These are phyloP conservation scores for Polyporus arcularius DNA, from an alignment of 768 basidiomycete species.

Conservation along the genomic window DNA sequence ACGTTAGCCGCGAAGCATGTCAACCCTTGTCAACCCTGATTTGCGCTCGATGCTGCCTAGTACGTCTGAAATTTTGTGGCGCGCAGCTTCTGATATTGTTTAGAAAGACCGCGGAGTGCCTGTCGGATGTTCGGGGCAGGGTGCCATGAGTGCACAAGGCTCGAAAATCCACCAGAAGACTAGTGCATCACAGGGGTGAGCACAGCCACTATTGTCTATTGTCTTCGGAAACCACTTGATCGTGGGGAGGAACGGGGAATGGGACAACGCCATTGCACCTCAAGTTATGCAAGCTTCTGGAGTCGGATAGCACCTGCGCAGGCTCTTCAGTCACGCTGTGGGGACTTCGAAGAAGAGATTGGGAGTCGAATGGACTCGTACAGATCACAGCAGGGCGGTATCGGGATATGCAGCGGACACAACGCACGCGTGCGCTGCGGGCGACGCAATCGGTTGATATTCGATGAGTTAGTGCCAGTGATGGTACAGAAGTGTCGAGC, in stretches of 20 bases:
- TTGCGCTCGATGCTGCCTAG: background rate
- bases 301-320: too few relatives aligned
- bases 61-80: too few relatives aligned
- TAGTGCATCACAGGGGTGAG: background rate
- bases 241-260: background rate
- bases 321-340: too few relatives aligned
- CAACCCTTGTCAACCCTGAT: background rate
- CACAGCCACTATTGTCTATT: slow-evolving; percentile 3
- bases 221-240: background rate
- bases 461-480: too few relatives aligned
- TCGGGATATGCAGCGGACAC: too few relatives aligned
- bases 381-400: too few relatives aligned
- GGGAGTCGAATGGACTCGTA: too few relatives aligned
- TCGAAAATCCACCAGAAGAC: background rate
- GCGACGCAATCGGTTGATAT: too few relatives aligned
- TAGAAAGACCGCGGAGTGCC: background rate
- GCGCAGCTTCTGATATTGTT: background rate
- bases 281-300: too few relatives aligned
- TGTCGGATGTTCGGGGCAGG: background rate
- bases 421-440: too few relatives aligned
- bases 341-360: too few relatives aligned
- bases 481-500: too few relatives aligned
- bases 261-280: background rate
- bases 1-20: background rate
- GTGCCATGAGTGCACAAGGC: background rate